These are phyloP conservation scores for Magnaporthiopsis poae DNA, from an alignment of 2,329 filamentous ascomycete genomes.

Conservation along the genomic window DNA sequence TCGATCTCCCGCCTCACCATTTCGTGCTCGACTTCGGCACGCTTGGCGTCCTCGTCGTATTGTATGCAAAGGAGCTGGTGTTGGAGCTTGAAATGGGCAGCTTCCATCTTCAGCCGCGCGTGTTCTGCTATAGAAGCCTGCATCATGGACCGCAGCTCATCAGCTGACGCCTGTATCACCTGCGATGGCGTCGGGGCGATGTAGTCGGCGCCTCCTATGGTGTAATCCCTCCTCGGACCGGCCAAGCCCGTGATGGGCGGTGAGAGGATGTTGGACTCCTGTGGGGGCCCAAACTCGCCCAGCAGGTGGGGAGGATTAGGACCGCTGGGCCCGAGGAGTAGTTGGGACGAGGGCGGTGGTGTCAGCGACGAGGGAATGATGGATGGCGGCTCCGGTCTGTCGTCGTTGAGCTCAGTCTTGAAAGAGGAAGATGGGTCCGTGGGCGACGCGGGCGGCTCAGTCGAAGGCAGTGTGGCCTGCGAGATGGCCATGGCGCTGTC, in stretches of 20 bases:
- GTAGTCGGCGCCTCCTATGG: slow-evolving; percentile 29
- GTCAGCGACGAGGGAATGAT: slow-evolving; percentile 49
- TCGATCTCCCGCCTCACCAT: slow-evolving; percentile 85
- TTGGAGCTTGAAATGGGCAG: slow-evolving; percentile 83
- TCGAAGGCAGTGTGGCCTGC: slow-evolving; percentile 47
- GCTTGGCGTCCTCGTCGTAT: slow-evolving; percentile 73
- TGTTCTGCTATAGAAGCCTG: slow-evolving; percentile 46
- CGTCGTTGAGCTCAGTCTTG: slow-evolving; percentile 40
- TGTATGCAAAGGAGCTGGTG: slow-evolving; percentile 76
- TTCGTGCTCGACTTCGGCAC: slow-evolving; percentile 81
- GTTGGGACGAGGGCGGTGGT: slow-evolving; percentile 46
- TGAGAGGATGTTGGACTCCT: slow-evolving; percentile 41
- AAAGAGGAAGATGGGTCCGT: slow-evolving; percentile 39
- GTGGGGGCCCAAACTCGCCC: slow-evolving; percentile 27
- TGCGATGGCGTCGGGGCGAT: slow-evolving; percentile 37
- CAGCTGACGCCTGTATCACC: slow-evolving; percentile 41
- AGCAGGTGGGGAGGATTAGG: slow-evolving; percentile 13
- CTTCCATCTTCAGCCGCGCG: slow-evolving; percentile 62
- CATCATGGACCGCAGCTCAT: slow-evolving; percentile 49
- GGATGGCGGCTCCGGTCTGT: slow-evolving; percentile 26
- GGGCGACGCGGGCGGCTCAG: slow-evolving; percentile 45
- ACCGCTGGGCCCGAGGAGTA: slow-evolving; percentile 23
- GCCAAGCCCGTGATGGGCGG: slow-evolving; percentile 39
- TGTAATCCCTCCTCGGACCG: slow-evolving; percentile 19
- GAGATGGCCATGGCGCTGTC: slow-evolving; percentile 27